Evolutionary conservation across 169 alveolate species (phyloP), one percentile per base, ranked within the genome.

Genomic region (Eimeria praecox): DNA sequence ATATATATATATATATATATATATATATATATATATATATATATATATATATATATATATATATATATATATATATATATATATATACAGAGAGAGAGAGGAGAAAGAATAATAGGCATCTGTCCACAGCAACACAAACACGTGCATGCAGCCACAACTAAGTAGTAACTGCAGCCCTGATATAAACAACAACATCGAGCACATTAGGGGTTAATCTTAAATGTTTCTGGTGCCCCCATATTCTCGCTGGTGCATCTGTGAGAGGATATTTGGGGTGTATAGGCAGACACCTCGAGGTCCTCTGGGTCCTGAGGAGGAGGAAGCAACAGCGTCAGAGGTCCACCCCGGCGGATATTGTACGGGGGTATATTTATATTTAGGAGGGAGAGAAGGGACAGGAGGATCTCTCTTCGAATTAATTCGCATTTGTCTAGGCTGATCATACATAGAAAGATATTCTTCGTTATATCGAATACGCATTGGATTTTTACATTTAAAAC

Each of bases 361-460:
- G 12, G 92, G 92, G 10, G 54, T 10, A 33, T n/a, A 83, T 30
- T 52, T 83, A 42, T 12, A 30, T 4, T 38, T 9, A 16, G 71
- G 77, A 1, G 92, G 92, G 14, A 52, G 20, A 2, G 92, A 52
- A 16, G 75, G 77, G 2, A 33, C 75, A 6, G 92, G 77, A n/a
- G 92, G 75, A 18, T 27, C 33, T 2, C 35, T 27, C 33, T 33
- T 8, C 35, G 69, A 52, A 35, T 83, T 33, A 33, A 83, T 30
- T 24, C 95, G 77, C 95, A 92, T 92, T 16, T 35, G 73, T 4
- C 82, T 44, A 9, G 91, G 92, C 64, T 92, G 95, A 12, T 18
- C 78, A 69, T 92, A 80, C 91, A 92, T 40, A 16, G 66, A 40
- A 0, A 35, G n/a, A 90, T 82, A 73, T 27, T 87, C 62, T 30